Conservation (phyloP, 495 filamentous ascomycete genomes). For the Pseudevernia furfuracea region DNA sequence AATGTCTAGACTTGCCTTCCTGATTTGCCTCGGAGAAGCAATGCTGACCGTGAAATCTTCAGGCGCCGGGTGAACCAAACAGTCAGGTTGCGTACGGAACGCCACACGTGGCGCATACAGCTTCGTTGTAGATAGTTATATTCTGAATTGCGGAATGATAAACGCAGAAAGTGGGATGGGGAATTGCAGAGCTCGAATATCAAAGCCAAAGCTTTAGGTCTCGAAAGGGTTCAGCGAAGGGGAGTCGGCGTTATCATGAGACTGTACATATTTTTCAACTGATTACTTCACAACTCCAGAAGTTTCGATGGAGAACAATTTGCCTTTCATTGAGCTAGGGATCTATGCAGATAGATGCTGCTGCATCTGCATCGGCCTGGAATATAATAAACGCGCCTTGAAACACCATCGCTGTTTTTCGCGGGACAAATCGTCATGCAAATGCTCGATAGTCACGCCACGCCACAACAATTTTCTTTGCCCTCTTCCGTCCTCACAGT, state of each 20-base stretch:
- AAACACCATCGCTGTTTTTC: constrained; percentile 3
- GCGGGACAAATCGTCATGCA: not conserved
- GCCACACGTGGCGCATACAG: constrained; percentile 12
- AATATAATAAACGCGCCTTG: not conserved
- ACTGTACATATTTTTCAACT: not conserved
- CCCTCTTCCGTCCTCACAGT: not conserved
- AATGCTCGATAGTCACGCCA: not conserved
- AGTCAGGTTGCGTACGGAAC: constrained; percentile 20
- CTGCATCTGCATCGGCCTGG: not conserved
- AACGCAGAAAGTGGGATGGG: not conserved
- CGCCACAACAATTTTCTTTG: not conserved
- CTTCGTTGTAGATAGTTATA: constrained; percentile 15
- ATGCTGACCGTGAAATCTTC: constrained; percentile 29
- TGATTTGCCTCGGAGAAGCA: not conserved
- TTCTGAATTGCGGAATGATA: not conserved
- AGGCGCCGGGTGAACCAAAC: constrained; percentile 55
- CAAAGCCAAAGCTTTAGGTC: not conserved
- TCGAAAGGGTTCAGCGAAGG: not conserved
- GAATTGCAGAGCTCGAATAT: not conserved
- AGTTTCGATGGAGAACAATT: not conserved
- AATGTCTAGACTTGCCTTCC: not conserved
- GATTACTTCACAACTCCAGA: not conserved
- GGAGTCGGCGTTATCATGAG: not conserved
- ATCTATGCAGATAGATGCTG: not conserved
- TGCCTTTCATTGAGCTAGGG: not conserved